Percentiles rank a stretch among this genome's conserved stretches.
phyloP scores from a whole-genome alignment of 345 rosid genomes.

The Ceriops tagal region DNA sequence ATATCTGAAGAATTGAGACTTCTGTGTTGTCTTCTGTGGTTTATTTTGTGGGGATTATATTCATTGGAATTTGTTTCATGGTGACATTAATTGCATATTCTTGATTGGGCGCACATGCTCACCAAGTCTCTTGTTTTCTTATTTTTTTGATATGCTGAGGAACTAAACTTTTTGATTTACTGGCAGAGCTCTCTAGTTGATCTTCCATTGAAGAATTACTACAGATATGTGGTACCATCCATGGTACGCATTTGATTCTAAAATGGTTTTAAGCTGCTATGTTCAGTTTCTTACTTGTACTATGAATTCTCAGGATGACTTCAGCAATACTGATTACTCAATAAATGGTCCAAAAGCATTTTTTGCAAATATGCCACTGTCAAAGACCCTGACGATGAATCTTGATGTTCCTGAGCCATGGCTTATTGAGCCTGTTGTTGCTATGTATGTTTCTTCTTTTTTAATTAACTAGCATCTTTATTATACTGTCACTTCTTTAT shows the following conservation, averaged over 20 bases:
- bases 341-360: slow-evolving; percentile 91
- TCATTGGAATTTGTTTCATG: background rate
- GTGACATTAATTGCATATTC: background rate
- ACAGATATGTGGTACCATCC: slow-evolving; percentile 90
- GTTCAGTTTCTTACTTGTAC: slow-evolving; percentile 25
- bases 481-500: background rate
- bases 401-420: slow-evolving; percentile 99
- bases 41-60: no score
- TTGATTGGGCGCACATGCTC: background rate
- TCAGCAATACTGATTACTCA: slow-evolving; percentile 59
- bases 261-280: slow-evolving; percentile 20
- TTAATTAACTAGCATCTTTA: slow-evolving; percentile 11
- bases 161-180: slow-evolving; percentile 16
- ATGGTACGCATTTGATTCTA: slow-evolving; percentile 46
- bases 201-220: slow-evolving; percentile 97
- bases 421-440: slow-evolving; percentile 97
- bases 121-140: background rate
- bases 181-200: slow-evolving; percentile 95
- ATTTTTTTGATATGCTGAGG: background rate
- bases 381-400: slow-evolving; percentile 99
- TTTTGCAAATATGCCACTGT: slow-evolving; percentile 95
- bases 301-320: slow-evolving; percentile 75
- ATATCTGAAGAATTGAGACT: no score
- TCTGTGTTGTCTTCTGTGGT: no score
- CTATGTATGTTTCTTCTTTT: slow-evolving; percentile 65